Conservation (phyloP, 2,329 filamentous ascomycete species). For the Penicillium janthinellum region DNA sequence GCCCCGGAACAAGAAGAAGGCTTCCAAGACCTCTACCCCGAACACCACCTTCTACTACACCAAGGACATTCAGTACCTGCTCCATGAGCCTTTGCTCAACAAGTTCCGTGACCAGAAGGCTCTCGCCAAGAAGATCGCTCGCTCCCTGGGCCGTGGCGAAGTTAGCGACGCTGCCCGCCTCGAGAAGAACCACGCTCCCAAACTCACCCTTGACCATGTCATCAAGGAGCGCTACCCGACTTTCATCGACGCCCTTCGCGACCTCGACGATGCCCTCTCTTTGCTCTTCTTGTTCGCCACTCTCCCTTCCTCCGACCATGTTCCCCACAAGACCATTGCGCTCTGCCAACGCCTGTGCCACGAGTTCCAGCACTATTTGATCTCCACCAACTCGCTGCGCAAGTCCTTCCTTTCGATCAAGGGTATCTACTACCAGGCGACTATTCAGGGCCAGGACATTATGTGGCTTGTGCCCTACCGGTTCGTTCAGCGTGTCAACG, state of each 20-base stretch:
- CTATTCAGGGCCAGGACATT: conserved; percentile 93
- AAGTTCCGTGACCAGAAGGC: conserved; percentile 98
- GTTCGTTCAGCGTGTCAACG: conserved; percentile 92
- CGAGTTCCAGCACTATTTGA: conserved; percentile 98
- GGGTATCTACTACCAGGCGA: conserved; percentile 98
- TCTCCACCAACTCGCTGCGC: conserved; percentile 83
- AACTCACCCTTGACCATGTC: conserved; percentile 91
- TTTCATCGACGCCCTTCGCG: conserved; percentile 89
- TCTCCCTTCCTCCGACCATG: conserved; percentile 82
- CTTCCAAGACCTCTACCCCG: conserved; percentile 82
- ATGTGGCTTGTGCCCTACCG: conserved; percentile 97
- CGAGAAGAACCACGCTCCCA: conserved; percentile 87
- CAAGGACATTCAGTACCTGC: conserved; percentile 97
- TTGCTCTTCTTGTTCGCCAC: conserved; percentile 98
- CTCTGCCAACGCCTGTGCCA: conserved; percentile 89
- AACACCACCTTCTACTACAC: conserved; percentile 90
- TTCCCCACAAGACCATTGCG: conserved; percentile 93
- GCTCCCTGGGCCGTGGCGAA: conserved; percentile 88
- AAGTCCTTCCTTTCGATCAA: conserved; percentile 99
- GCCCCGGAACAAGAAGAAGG: conserved; percentile 96
- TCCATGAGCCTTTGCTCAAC: conserved; percentile 89
- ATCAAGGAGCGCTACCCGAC: conserved; percentile 98
- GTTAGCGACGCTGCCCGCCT: conserved; percentile 83
- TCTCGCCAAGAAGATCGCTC: conserved; percentile 95
- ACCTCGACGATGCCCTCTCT: conserved; percentile 93